phyloP scores from a whole-genome alignment of 768 basidiomycete species.

The Xanthoconium purpureum region DNA sequence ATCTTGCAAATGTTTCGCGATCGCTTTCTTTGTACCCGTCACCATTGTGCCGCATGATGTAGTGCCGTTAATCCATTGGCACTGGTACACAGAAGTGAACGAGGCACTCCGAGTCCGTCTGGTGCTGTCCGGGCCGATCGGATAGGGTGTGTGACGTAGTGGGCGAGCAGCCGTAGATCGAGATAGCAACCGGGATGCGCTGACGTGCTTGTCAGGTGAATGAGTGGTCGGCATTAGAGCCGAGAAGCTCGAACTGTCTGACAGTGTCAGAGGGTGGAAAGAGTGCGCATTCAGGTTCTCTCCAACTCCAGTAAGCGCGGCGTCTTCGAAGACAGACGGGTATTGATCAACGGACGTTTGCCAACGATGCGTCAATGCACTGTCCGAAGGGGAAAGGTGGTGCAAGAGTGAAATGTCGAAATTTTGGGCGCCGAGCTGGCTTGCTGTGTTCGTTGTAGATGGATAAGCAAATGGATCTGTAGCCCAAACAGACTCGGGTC shows the following conservation, averaged over 20 bases:
- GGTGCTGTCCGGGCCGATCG: not conserved
- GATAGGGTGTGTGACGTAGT: constrained; percentile 7
- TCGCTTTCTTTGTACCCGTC: constrained; percentile 4
- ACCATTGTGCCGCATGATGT: not conserved
- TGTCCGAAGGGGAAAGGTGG: not conserved
- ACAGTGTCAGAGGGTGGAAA: not conserved
- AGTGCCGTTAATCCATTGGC: constrained; percentile 10
- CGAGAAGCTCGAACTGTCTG: not conserved
- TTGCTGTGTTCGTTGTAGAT: not conserved
- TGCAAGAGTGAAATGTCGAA: not conserved
- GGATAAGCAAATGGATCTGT: not conserved
- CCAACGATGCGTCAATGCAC: not conserved
- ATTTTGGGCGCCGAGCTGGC: not conserved
- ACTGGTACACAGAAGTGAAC: not conserved
- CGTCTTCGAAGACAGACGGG: not conserved
- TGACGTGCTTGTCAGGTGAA: not conserved
- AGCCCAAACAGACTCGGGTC: not conserved
- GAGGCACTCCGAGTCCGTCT: not conserved
- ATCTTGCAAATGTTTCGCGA: constrained; percentile 10
- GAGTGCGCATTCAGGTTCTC: not conserved
- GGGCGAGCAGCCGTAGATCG: not conserved
- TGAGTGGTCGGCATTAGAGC: not conserved
- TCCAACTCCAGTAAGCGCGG: not conserved
- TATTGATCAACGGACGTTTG: not conserved
- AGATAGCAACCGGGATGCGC: not conserved